A percentile compares a stretch with the other conserved stretches of the same genome.
Conservation (phyloP, 345 rosid genomes). For the Syzygium oleosum region DNA sequence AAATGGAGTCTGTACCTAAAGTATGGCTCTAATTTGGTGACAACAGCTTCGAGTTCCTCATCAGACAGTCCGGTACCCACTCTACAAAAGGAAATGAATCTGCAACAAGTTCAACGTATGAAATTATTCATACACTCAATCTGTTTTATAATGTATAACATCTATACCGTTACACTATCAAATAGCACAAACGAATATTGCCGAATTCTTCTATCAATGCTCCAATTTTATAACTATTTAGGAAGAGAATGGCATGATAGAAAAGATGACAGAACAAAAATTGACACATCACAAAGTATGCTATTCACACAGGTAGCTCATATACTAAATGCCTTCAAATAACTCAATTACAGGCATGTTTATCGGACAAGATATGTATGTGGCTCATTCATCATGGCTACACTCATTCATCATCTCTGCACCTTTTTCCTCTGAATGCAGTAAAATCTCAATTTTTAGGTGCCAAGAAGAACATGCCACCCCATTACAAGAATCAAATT, state of each 20-base stretch:
- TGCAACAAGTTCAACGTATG: conserved; percentile 22
- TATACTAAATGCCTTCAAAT: not conserved
- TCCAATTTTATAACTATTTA: not conserved
- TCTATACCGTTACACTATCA: not conserved
- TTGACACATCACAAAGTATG: not conserved
- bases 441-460: not conserved
- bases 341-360: not conserved
- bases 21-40: conserved; percentile 82
- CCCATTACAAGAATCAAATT: not conserved
- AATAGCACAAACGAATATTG: not conserved
- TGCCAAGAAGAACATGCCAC: not conserved
- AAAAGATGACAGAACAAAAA: not conserved
- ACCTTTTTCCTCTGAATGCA: not conserved
- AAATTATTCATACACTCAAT: not conserved
- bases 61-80: conserved; percentile 92
- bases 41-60: conserved; percentile 75
- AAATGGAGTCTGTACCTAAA: conserved; percentile 42
- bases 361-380: not conserved
- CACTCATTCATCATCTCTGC: not conserved
- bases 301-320: not conserved
- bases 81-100: conserved; percentile 91
- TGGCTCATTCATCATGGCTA: not conserved
- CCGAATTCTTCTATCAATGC: not conserved
- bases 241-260: not conserved
- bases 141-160: not conserved